A percentile compares a stretch with the other conserved stretches of the same genome.
These are phyloP conservation scores for Alloascoidea africana DNA, from an alignment of 805 yeast genomes.

Conservation along the genomic window DNA sequence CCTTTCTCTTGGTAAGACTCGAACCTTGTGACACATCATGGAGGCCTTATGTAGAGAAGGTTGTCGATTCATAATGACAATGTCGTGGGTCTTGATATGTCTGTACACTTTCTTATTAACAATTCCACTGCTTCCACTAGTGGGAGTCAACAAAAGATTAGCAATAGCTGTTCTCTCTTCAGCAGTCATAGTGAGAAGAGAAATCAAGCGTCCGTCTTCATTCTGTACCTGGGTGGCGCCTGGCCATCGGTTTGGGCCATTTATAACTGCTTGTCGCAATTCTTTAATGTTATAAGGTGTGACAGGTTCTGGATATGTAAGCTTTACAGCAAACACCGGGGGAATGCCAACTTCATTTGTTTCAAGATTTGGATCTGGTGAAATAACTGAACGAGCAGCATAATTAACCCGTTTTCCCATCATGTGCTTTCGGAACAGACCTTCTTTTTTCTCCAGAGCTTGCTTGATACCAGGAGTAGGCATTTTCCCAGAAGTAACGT, in stretches of 20 bases:
- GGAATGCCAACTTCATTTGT: constrained; percentile 98
- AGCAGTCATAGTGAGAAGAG: constrained; percentile 73
- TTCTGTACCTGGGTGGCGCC: constrained; percentile 95
- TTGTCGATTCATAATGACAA: constrained; percentile 97
- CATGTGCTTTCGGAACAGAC: constrained; percentile 96
- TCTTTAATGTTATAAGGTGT: constrained; percentile 84
- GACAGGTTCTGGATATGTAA: constrained; percentile 97
- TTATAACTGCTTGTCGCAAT: constrained; percentile 85
- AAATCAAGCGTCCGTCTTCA: constrained; percentile 79
- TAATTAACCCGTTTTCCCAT: constrained; percentile 99
- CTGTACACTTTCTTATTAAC: constrained; percentile 87
- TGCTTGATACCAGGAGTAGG: constrained; percentile 95
- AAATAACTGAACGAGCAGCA: constrained; percentile 97
- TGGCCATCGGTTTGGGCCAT: constrained; percentile 98
- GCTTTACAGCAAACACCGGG: constrained; percentile 90
- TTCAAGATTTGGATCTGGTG: constrained; percentile 97
- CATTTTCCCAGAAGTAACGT: constrained; percentile 45
- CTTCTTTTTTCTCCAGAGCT: constrained; percentile 96
- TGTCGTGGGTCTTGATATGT: constrained; percentile 89
- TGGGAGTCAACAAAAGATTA: constrained; percentile 84
- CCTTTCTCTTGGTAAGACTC: constrained; percentile 95
- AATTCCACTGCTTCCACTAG: constrained; percentile 32
- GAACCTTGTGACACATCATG: constrained; percentile 98
- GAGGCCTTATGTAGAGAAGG: constrained; percentile 98
- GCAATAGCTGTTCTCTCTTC: constrained; percentile 95